Conservation (phyloP, 345 rosid species). For the Acer campestre region DNA sequence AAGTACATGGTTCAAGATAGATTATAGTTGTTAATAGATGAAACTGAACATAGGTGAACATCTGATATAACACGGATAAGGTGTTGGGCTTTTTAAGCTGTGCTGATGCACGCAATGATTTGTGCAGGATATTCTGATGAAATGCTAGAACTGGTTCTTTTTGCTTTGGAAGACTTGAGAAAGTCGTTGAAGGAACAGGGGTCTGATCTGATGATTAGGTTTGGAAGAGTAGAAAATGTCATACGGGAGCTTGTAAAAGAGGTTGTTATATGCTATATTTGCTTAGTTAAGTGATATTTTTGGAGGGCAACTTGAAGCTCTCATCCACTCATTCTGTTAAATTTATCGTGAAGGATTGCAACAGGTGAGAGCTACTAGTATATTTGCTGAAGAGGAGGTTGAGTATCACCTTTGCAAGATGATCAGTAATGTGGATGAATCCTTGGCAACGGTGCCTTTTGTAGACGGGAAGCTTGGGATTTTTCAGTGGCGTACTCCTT, state of each 20-base stretch:
- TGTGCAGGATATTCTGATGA: slow-evolving; percentile 74
- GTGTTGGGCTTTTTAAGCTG: neutral
- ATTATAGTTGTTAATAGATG: neutral
- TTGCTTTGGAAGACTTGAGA: slow-evolving; percentile 69
- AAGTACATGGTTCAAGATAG: neutral
- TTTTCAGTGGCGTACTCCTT: slow-evolving; percentile 67
- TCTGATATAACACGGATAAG: neutral
- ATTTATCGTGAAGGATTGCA: slow-evolving; percentile 22
- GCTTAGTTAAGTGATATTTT: slow-evolving; percentile 4
- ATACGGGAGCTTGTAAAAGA: slow-evolving; percentile 58
- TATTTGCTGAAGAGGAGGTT: slow-evolving; percentile 78
- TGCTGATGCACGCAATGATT: slow-evolving; percentile 4
- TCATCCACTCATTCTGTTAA: slow-evolving; percentile 11
- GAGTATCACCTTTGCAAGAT: slow-evolving; percentile 56
- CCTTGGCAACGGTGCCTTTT: slow-evolving; percentile 29
- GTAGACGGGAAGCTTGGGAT: slow-evolving; percentile 33
- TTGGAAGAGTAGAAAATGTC: slow-evolving; percentile 68
- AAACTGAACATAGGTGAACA: neutral
- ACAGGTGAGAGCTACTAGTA: slow-evolving; percentile 63
- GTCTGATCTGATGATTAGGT: slow-evolving; percentile 77
- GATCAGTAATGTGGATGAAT: slow-evolving; percentile 42
- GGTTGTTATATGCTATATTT: slow-evolving; percentile 39
- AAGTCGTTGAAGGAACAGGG: slow-evolving; percentile 56
- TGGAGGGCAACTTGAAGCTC: slow-evolving; percentile 8
- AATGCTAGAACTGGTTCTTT: slow-evolving; percentile 62